These are phyloP conservation scores for Rhizophora mangle DNA, from an alignment of 345 rosid species.

Conservation along the genomic window DNA sequence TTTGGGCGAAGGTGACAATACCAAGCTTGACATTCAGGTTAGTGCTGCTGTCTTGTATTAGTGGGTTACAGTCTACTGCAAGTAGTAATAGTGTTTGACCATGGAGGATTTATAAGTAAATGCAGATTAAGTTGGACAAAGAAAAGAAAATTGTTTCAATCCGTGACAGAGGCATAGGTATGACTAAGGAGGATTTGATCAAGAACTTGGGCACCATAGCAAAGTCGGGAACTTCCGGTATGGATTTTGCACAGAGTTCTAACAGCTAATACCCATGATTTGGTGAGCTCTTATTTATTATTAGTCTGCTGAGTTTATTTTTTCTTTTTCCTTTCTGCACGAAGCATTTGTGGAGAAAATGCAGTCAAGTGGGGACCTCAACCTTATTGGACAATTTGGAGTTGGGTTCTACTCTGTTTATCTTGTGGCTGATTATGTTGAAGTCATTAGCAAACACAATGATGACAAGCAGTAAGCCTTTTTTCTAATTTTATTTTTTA, in stretches of 20 bases:
- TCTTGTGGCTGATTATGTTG: conserved; percentile 95
- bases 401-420: conserved; percentile 98
- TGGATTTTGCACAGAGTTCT: background rate
- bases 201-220: conserved; percentile 99
- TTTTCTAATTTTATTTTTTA: background rate
- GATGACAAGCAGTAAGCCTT: conserved; percentile 83
- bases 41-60: conserved; percentile 7
- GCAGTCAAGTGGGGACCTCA: conserved; percentile 93
- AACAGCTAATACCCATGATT: too few relatives aligned
- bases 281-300: too few relatives aligned
- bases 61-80: background rate
- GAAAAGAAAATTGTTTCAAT: conserved; percentile 74
- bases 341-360: conserved; percentile 97
- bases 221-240: conserved; percentile 99
- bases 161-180: conserved; percentile 96
- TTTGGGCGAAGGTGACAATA: conserved; percentile 82
- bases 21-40: conserved; percentile 98
- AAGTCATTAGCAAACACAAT: conserved; percentile 93
- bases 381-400: conserved; percentile 98
- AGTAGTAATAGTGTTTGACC: background rate
- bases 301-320: too few relatives aligned
- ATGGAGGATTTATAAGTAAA: background rate
- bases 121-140: conserved; percentile 93
- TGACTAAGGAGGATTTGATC: conserved; percentile 95
- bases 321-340: too few relatives aligned